Conservation (phyloP, 768 basidiomycete genomes). For the Podaxis sp. region DNA sequence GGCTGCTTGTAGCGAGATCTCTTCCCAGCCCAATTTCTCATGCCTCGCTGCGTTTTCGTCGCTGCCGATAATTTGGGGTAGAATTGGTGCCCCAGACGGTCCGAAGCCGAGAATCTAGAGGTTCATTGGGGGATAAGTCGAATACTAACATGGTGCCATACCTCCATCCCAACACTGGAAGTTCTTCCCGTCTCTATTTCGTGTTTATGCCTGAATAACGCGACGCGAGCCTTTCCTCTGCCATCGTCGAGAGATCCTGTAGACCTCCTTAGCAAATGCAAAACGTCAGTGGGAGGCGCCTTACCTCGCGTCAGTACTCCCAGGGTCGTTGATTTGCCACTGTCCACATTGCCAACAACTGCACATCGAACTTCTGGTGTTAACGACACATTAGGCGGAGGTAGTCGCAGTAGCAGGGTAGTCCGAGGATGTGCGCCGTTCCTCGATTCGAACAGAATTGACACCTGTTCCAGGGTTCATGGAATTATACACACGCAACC, state of each 20-base stretch:
- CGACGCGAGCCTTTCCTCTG: constrained; percentile 78
- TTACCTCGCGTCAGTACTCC: constrained; percentile 93
- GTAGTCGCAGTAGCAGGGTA: constrained; percentile 68
- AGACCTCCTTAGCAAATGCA: not conserved
- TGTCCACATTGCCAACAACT: constrained; percentile 93
- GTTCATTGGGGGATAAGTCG: not conserved
- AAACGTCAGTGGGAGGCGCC: constrained; percentile 16
- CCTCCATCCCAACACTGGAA: constrained; percentile 96
- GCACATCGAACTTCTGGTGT: constrained; percentile 95
- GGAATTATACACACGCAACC: not conserved
- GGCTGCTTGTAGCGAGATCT: constrained; percentile 83
- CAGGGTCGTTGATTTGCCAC: constrained; percentile 92
- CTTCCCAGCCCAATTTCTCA: constrained; percentile 95
- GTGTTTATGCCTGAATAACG: constrained; percentile 94
- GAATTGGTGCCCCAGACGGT: constrained; percentile 71
- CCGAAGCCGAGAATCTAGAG: constrained; percentile 85
- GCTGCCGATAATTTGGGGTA: constrained; percentile 61
- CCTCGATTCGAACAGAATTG: constrained; percentile 50
- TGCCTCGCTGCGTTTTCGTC: constrained; percentile 68
- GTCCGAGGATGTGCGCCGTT: constrained; percentile 49
- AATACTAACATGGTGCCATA: constrained; percentile 29
- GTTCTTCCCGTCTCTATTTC: constrained; percentile 96
- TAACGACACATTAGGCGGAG: constrained; percentile 69
- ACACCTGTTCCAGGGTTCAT: constrained; percentile 40
- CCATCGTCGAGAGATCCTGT: constrained; percentile 80